Evolutionary conservation across 306 rosid species (phyloP), one percentile per base, ranked within the genome.

Genomic region (Ceratonia siliqua): DNA sequence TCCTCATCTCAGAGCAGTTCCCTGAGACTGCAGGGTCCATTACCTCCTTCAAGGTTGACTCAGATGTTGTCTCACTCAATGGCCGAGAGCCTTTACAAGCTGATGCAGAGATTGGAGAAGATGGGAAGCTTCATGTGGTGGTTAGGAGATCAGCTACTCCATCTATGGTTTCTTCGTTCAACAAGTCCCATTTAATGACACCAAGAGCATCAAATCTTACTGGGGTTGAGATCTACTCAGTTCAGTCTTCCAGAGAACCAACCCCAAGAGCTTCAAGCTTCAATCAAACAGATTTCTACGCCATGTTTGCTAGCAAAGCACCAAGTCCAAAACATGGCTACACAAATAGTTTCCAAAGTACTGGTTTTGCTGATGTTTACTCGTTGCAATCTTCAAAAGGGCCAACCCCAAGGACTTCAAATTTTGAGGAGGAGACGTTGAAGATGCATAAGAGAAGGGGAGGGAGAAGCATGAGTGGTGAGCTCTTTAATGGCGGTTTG

Each of bases 231-330:
- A 89, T 89, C 39, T 89, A 89, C 35, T 89, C 94, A 0, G 89
- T 89, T 18, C 91, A 89, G 24, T 89, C 94, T 3, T 89, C 94
- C 0, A 74, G 91, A 15, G 91, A 85, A 17, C 94, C 94, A 0
- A 89, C 94, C 0, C 94, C 94, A 0, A 53, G 94, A 52, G 91
- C 94, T 32, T 90, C 90, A 2, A 90, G 96, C 72, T 87, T 87
- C 39, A 86, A 86, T 70, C 90, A 83, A 43, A 82, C 87, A 0
- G 87, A 90, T 78, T 82, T 85, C 55, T 85, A 78, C 39, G 88
- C 91, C 61, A 87, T 87, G 94, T 89, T 87, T 52, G 74, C 88
- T 1, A 89, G 91, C 62, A 89, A 89, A 62, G 94, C 86, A 6
- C 79, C 89, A 3, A 89, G 91, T 65, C 94, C 91, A 36, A 89